A percentile compares a stretch with the other conserved stretches of the same genome.
Evolutionary conservation across 2,329 filamentous ascomycete species (phyloP).

Genomic region (Colletotrichum nymphaeae): DNA sequence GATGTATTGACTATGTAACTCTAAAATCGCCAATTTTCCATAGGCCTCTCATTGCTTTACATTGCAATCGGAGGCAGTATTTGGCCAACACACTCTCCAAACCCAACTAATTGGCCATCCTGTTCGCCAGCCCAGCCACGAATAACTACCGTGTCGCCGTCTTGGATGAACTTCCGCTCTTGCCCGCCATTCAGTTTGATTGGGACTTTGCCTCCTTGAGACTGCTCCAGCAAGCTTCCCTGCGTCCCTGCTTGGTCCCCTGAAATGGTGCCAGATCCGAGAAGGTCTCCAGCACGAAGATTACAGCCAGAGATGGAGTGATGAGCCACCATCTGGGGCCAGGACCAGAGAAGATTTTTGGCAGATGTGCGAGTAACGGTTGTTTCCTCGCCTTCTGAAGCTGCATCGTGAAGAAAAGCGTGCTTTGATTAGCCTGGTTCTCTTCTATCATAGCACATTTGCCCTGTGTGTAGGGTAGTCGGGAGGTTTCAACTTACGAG

Average conservation of each 20-base stretch:
- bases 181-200: conserved; percentile 73
- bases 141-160: conserved; percentile 77
- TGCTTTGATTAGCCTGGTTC: background rate
- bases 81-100: conserved; percentile 78
- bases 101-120: conserved; percentile 76
- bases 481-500: conserved; percentile 45
- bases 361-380: conserved; percentile 49
- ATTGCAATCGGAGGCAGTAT: conserved; percentile 48
- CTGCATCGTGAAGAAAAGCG: background rate
- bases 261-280: conserved; percentile 81
- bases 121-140: conserved; percentile 74
- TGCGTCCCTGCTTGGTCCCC: conserved; percentile 72
- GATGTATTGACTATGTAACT: background rate
- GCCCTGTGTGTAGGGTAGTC: no score
- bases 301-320: conserved; percentile 83
- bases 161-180: conserved; percentile 76
- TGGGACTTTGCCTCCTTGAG: conserved; percentile 72
- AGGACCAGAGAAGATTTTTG: conserved; percentile 77
- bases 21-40: background rate
- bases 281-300: conserved; percentile 77
- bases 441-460: background rate
- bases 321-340: conserved; percentile 86
- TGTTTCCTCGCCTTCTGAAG: conserved; percentile 45
- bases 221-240: conserved; percentile 80
- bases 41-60: background rate